Evolutionary conservation across 148 eudicot species (phyloP), one percentile per base, ranked within the genome.

Genomic region (Rhododendron griersonianum): DNA sequence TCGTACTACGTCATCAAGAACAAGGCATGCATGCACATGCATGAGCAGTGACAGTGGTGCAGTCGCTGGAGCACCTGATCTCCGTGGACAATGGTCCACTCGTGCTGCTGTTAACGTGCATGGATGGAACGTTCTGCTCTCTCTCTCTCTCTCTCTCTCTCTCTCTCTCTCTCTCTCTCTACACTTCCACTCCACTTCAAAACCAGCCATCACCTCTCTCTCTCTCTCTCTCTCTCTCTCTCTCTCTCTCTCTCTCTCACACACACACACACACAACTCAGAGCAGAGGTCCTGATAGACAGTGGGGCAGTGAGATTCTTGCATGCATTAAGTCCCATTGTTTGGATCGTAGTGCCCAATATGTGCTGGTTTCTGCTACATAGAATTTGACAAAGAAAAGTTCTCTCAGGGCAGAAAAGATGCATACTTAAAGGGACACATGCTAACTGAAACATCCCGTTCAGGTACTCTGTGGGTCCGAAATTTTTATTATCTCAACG

Each of bases 51-150:
- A 39, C 91, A 35, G 77, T 21, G 83, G 25, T 19, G 79, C 33
- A 83, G 78, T 78, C 33, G 89, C 39, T 41, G 90, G 91, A 88
- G 91, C 91, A 91, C 91, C 90, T 90, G 90, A 82, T 87, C 93
- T 85, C 92, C 89, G 87, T 82, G 80, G 85, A 89, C 61, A 83
- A 67, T 89, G 92, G 90, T 89, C 92, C 91, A 86, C 90, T 84
- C 90, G 87, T 88, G 87, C 76, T 41, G 39, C 84, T 63, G n/a
- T 44, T 63, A 2, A 50, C 85, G 65, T 84, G 93, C 91, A 91
- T 90, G 91, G 89, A 91, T 86, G 89, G 77, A 51, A 90, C 91
- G 78, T 90, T 87, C 78, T 45, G 25, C 25, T 25, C 55, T 30
- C 76, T 15, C 76, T 23, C 84, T 63, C 67, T 19, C n/a, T 59